A percentile compares a stretch with the other conserved stretches of the same genome.
These are phyloP conservation scores for Schizonepeta tenuifolia DNA, from an alignment of 257 asterid genomes.

Conservation along the genomic window DNA sequence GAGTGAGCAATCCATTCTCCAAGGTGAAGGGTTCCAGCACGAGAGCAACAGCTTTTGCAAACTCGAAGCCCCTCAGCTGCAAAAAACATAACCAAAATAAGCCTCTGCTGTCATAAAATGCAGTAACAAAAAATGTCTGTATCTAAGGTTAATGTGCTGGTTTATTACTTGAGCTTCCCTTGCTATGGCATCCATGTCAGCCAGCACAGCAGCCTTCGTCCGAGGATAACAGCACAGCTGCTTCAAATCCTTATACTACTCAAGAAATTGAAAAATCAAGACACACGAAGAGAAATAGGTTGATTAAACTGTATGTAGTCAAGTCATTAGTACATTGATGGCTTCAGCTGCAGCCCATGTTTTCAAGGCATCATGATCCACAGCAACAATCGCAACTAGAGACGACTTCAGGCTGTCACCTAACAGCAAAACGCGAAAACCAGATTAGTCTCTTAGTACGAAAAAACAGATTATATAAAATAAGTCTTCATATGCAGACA, in stretches of 20 bases:
- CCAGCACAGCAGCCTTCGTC: slow-evolving; percentile 61
- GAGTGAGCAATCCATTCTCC: slow-evolving; percentile 79
- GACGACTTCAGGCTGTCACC: slow-evolving; percentile 76
- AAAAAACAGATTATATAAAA: not conserved
- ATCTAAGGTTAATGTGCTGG: not conserved
- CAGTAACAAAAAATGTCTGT: not conserved
- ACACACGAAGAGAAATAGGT: not conserved
- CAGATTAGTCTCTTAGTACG: not conserved
- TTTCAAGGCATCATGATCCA: slow-evolving; percentile 64
- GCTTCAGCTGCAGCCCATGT: slow-evolving; percentile 68
- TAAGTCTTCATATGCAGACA: not conserved
- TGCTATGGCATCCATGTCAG: slow-evolving; percentile 69
- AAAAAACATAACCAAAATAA: not conserved
- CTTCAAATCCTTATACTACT: slow-evolving; percentile 52
- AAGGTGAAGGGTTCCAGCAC: slow-evolving; percentile 64
- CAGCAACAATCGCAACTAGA: slow-evolving; percentile 62
- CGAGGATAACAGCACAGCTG: slow-evolving; percentile 59
- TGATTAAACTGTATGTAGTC: no score
- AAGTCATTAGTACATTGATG: slow-evolving; percentile 48
- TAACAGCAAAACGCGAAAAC: slow-evolving; percentile 22
- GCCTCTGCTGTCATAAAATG: not conserved
- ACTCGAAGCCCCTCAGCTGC: slow-evolving; percentile 86
- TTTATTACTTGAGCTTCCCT: slow-evolving; percentile 69
- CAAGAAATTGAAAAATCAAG: slow-evolving; percentile 21
- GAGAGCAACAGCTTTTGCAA: slow-evolving; percentile 67